Evolutionary conservation across 176 grass and related monocot species (phyloP).

Genomic region (Urochloa ruziziensis): DNA sequence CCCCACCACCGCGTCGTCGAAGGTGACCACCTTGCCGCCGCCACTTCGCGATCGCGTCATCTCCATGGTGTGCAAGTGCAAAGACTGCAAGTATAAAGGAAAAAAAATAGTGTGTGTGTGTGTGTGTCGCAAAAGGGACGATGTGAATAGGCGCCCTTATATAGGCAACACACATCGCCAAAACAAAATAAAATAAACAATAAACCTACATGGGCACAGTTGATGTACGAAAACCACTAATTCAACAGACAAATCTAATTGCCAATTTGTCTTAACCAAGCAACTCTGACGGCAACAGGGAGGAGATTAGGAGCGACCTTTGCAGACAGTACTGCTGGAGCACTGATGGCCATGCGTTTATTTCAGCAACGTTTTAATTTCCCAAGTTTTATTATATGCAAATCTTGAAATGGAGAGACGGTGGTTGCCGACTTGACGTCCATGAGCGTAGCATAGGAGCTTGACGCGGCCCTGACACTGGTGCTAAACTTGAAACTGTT

Average conservation of each 20-base stretch:
- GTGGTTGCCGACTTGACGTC: constrained; percentile 31
- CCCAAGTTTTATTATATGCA: neutral
- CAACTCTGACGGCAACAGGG: constrained; percentile 25
- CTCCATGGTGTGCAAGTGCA: neutral
- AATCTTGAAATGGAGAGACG: neutral
- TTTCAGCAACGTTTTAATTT: neutral
- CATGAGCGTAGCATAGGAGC: neutral
- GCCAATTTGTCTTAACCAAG: constrained; percentile 28
- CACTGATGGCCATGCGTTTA: constrained; percentile 15
- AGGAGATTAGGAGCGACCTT: neutral
- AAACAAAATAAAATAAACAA: neutral
- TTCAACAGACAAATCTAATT: neutral
- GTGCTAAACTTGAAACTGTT: constrained; percentile 22
- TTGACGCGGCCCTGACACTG: neutral
- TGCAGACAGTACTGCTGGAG: constrained; percentile 8
- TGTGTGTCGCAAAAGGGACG: neutral
- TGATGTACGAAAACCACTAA: neutral
- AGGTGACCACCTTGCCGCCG: constrained; percentile 22
- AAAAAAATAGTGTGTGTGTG: neutral
- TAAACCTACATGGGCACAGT: neutral
- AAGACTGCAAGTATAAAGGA: too few relatives aligned
- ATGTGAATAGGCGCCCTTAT: constrained; percentile 17
- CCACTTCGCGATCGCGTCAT: constrained; percentile 29
- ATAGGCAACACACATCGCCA: neutral
- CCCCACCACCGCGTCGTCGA: constrained; percentile 12